Conservation (phyloP, 2,329 filamentous ascomycete genomes). For the Ambrosiella xylebori region DNA sequence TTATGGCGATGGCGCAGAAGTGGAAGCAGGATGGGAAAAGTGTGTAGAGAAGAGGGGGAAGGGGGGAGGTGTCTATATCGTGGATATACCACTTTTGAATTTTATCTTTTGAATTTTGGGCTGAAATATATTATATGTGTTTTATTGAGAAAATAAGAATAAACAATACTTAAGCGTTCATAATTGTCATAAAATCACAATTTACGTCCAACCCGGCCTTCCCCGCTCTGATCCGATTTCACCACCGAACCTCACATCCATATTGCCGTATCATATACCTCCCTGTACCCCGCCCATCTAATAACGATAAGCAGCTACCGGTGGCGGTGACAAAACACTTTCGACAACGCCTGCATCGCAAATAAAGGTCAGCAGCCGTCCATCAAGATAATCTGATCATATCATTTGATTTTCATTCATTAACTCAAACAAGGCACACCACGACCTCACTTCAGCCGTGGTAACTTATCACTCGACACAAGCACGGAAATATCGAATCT, state of each 20-base stretch:
- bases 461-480: too few relatives aligned
- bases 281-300: background rate
- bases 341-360: background rate
- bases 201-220: too few relatives aligned
- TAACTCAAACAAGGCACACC: too few relatives aligned
- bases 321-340: background rate
- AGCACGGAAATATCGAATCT: too few relatives aligned
- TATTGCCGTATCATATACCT: background rate
- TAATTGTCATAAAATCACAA: too few relatives aligned
- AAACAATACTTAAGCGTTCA: too few relatives aligned
- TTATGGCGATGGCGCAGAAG: conserved; percentile 69
- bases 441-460: too few relatives aligned
- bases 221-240: too few relatives aligned
- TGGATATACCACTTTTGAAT: background rate
- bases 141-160: too few relatives aligned
- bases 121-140: background rate
- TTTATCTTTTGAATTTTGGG: background rate
- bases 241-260: too few relatives aligned
- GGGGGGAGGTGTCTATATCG: background rate
- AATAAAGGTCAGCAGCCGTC: background rate
- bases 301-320: background rate
- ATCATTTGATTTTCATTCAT: too few relatives aligned
- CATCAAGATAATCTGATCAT: too few relatives aligned
- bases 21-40: conserved; percentile 56
- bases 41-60: conserved; percentile 1